A percentile compares a stretch with the other conserved stretches of the same genome.
Conservation (phyloP, 805 yeast genomes). For the Clavispora phyllophila region DNA sequence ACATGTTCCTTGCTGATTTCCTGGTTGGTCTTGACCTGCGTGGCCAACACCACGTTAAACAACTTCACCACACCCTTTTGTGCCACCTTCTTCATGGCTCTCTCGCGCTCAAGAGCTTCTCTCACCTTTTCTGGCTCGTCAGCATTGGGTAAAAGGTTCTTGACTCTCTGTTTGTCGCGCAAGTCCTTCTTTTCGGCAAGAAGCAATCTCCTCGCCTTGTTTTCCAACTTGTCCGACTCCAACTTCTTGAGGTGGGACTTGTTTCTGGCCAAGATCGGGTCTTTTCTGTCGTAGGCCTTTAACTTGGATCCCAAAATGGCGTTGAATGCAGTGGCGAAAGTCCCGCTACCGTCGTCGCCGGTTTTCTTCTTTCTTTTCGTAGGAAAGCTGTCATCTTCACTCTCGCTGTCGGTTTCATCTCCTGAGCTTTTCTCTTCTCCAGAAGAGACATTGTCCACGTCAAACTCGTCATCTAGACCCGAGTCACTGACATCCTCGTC, state of each 20-base stretch:
- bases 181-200: slow-evolving; percentile 65
- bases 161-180: slow-evolving; percentile 63
- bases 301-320: slow-evolving; percentile 81
- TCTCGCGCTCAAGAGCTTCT: slow-evolving; percentile 60
- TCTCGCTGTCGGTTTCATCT: slow-evolving; percentile 8
- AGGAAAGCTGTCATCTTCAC: slow-evolving; percentile 35
- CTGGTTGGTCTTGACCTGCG: slow-evolving; percentile 59
- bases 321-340: slow-evolving; percentile 76
- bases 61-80: slow-evolving; percentile 83
- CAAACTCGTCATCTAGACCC: slow-evolving; percentile 22
- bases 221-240: slow-evolving; percentile 77
- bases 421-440: slow-evolving; percentile 18
- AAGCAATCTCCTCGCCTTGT: slow-evolving; percentile 70
- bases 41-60: slow-evolving; percentile 76
- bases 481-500: slow-evolving; percentile 7
- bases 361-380: slow-evolving; percentile 53
- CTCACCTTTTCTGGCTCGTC: slow-evolving; percentile 55
- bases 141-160: slow-evolving; percentile 58
- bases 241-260: slow-evolving; percentile 63
- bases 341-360: slow-evolving; percentile 64
- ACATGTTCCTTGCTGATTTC: slow-evolving; percentile 44
- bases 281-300: slow-evolving; percentile 83
- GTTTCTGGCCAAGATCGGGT: slow-evolving; percentile 88
- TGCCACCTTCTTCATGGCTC: slow-evolving; percentile 69
- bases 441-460: slow-evolving; percentile 15